These are phyloP conservation scores for Rhodotorula mucilaginosa DNA, from an alignment of 1,284 basidiomycete genomes.

Conservation along the genomic window DNA sequence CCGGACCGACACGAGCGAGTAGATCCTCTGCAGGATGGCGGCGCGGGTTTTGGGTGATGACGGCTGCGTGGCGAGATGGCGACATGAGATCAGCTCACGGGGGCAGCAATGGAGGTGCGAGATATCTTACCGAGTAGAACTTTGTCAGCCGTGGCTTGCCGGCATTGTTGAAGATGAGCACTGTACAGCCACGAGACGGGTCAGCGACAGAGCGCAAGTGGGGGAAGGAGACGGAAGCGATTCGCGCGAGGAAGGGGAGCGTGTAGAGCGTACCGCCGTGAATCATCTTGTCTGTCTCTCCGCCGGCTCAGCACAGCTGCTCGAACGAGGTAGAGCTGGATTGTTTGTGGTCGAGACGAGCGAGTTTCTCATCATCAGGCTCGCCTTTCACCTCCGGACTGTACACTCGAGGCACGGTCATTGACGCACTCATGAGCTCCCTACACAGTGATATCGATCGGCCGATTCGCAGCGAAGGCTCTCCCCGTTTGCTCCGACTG, in stretches of 20 bases:
- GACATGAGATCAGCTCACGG: neutral
- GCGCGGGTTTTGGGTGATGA: constrained; percentile 49
- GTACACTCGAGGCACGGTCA: too few relatives aligned
- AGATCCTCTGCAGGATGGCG: constrained; percentile 40
- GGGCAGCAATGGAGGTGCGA: neutral
- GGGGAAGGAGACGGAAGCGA: neutral
- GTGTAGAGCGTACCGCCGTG: constrained; percentile 13
- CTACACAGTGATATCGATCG: too few relatives aligned
- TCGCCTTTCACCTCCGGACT: too few relatives aligned
- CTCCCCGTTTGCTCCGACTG: too few relatives aligned
- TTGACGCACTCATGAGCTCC: too few relatives aligned
- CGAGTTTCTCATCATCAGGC: too few relatives aligned
- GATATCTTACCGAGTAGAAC: constrained; percentile 63
- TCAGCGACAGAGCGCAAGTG: neutral
- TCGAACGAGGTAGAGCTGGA: too few relatives aligned
- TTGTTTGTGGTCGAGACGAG: too few relatives aligned
- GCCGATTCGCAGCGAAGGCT: too few relatives aligned
- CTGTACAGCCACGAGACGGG: constrained; percentile 2
- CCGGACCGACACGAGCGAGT: constrained; percentile 38
- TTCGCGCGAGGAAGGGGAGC: too few relatives aligned
- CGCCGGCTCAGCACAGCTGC: too few relatives aligned
- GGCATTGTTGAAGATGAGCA: constrained; percentile 64
- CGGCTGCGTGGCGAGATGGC: constrained; percentile 63
- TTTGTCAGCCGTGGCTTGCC: constrained; percentile 90
- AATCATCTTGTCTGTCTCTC: constrained; percentile 8